These are phyloP conservation scores for Arthrobotrys iridis DNA, from an alignment of 2,329 filamentous ascomycete species.

Conservation along the genomic window DNA sequence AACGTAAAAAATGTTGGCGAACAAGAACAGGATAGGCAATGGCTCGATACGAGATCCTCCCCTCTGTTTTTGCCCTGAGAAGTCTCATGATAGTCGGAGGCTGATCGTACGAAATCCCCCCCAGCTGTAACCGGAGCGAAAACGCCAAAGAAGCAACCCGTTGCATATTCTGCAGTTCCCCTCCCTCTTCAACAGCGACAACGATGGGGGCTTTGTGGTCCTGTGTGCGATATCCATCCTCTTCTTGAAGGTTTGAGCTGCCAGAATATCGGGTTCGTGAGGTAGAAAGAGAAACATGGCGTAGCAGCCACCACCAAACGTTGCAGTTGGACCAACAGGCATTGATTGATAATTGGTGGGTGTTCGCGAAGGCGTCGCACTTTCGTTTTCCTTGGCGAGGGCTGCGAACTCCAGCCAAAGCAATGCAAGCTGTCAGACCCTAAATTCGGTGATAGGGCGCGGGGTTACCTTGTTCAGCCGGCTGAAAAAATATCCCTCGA, in stretches of 20 bases:
- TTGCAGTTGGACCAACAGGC: constrained; percentile 50
- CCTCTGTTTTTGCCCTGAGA: neutral
- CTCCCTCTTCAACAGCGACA: constrained; percentile 3
- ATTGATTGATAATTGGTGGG: constrained; percentile 45
- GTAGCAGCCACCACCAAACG: constrained; percentile 50
- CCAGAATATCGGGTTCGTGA: constrained; percentile 53
- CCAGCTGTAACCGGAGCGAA: constrained; percentile 43
- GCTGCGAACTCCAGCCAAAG: constrained; percentile 27
- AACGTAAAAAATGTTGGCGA: constrained; percentile 15
- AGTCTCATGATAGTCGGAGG: neutral
- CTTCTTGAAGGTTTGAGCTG: constrained; percentile 25
- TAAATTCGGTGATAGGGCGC: constrained; percentile 45
- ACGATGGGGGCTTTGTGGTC: constrained; percentile 8
- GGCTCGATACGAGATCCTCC: constrained; percentile 7
- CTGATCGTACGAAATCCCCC: constrained; percentile 20
- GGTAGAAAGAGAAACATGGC: constrained; percentile 54
- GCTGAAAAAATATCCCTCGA: constrained; percentile 24
- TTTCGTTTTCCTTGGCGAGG: constrained; percentile 3
- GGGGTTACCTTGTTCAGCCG: constrained; percentile 47
- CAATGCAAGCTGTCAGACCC: constrained; percentile 45
- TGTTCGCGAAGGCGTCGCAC: constrained; percentile 18
- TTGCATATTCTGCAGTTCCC: constrained; percentile 26
- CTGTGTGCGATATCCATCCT: constrained; percentile 1
- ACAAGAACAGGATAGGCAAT: neutral
- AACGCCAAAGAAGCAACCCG: constrained; percentile 47